Conservation (phyloP, 1,284 basidiomycete species). For the Puccinia hordei region DNA sequence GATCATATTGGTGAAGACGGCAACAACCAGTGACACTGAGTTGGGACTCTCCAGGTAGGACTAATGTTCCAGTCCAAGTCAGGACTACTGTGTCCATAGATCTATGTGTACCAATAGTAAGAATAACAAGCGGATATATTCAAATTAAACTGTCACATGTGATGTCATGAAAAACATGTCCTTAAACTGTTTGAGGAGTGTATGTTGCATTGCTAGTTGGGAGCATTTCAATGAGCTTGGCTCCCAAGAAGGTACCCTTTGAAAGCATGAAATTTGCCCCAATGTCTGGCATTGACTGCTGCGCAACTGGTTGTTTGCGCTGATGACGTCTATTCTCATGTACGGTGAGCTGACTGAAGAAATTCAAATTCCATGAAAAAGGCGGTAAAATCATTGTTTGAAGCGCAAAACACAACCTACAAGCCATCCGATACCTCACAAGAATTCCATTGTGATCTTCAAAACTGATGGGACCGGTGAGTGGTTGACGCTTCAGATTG, state of each 20-base stretch:
- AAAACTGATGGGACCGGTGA: constrained; percentile 2
- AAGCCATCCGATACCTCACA: constrained; percentile 30
- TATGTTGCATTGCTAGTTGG: constrained; percentile 33
- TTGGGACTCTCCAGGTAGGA: neutral
- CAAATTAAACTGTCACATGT: neutral
- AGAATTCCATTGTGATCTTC: neutral
- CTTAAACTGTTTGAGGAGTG: constrained; percentile 19
- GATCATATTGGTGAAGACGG: no score
- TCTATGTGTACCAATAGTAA: neutral
- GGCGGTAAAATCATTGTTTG: neutral
- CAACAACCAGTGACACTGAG: neutral
- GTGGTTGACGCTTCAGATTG: constrained; percentile 6
- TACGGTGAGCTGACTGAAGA: constrained; percentile 33
- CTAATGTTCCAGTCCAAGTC: constrained; percentile 21
- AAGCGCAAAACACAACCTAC: neutral
- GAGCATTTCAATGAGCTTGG: constrained; percentile 27
- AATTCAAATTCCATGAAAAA: neutral
- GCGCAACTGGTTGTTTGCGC: neutral
- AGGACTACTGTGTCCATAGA: neutral
- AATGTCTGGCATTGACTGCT: constrained; percentile 2
- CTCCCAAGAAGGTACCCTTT: constrained; percentile 31
- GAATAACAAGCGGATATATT: neutral
- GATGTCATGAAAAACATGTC: neutral
- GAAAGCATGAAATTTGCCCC: constrained; percentile 4
- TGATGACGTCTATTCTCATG: constrained; percentile 24